Conservation (phyloP, 805 yeast genomes). For the Metschnikowia proteae region DNA sequence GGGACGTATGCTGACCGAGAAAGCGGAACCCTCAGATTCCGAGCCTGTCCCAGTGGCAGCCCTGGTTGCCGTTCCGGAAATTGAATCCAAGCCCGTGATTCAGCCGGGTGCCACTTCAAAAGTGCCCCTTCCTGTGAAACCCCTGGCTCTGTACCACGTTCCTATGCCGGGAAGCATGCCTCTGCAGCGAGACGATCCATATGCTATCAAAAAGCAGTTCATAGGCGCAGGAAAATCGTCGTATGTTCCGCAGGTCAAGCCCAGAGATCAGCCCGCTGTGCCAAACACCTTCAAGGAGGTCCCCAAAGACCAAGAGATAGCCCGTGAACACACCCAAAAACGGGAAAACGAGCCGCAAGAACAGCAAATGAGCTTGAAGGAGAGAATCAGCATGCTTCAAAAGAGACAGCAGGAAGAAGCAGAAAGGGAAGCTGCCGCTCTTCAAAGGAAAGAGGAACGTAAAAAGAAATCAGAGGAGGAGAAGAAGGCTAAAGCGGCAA, state of each 20-base stretch:
- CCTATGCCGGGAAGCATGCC: slow-evolving; percentile 23
- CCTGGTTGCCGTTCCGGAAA: not conserved
- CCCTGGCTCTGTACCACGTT: slow-evolving; percentile 1
- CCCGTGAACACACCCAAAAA: slow-evolving; percentile 9
- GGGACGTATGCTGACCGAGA: too few relatives aligned
- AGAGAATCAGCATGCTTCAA: slow-evolving; percentile 80
- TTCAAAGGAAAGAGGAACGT: slow-evolving; percentile 48
- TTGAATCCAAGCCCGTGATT: not conserved
- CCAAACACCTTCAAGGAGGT: slow-evolving; percentile 28
- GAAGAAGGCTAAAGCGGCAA: slow-evolving; percentile 2
- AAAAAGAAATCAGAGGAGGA: slow-evolving; percentile 35
- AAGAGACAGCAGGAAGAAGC: slow-evolving; percentile 78
- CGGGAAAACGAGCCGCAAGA: slow-evolving; percentile 41
- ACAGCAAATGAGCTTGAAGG: slow-evolving; percentile 80
- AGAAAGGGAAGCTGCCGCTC: slow-evolving; percentile 60
- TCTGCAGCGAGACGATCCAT: slow-evolving; percentile 41
- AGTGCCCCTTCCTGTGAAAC: slow-evolving; percentile 1
- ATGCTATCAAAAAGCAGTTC: slow-evolving; percentile 51
- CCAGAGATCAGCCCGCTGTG: slow-evolving; percentile 36
- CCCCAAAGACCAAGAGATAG: slow-evolving; percentile 17
- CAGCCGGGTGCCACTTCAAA: not conserved
- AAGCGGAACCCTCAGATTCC: too few relatives aligned
- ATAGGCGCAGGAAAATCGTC: slow-evolving; percentile 56
- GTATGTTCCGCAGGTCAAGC: slow-evolving; percentile 49
- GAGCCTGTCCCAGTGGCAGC: not conserved